Base-by-base conservation (phyloP, 768 basidiomycete species). In the Melanogaster broomeanus region DNA sequence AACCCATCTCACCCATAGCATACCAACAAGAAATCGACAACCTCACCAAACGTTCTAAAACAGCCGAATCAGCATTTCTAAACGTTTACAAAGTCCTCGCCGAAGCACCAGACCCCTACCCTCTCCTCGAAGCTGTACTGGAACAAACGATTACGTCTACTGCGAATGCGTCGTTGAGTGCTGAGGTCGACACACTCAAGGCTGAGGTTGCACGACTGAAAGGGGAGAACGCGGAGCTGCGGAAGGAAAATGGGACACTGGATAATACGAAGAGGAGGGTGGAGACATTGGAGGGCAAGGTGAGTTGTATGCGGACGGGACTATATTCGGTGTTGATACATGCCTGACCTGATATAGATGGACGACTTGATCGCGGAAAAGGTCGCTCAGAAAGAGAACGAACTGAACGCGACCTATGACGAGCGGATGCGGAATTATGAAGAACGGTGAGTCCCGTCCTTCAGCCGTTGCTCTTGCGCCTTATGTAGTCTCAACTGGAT, bases 21-120 rank as follows among this genome's bases (percentile, higher is more conserved):
- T 98, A 98, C 75, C 96, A 98, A 71, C 81, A 86, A 3, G 97
- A 98, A 73, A 98, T 99, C 51, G 97, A 99, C 75, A 87, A 77
- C 64, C 83, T 99, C 57, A 98, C 96, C 0, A 89, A 91, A 60
- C 88, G 97, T 9, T 91, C 88, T 34, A 98, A 98, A 66, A 72
- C 81, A 21, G 89, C 94, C 10, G 97, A 99, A 77, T 95, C 90
- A 62, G 91, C 94, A 1, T 98, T 99, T 71, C 77, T 98, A n/a
- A 92, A 86, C 61, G 88, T 95, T 18, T 98, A 98, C 78, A 98
- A 98, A 67, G 83, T 96, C 19, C 72, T 99, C 8, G 94, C 96
- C 0, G 97, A 99, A 63, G 96, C 92, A 3, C 97, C 96, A 0
- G 97, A 99, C 67, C 97, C 97, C 15, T 97, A 96, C 66, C 97